Conservation (phyloP, 108 stramenopile species). For the Cyclostephanos tholiformis region DNA sequence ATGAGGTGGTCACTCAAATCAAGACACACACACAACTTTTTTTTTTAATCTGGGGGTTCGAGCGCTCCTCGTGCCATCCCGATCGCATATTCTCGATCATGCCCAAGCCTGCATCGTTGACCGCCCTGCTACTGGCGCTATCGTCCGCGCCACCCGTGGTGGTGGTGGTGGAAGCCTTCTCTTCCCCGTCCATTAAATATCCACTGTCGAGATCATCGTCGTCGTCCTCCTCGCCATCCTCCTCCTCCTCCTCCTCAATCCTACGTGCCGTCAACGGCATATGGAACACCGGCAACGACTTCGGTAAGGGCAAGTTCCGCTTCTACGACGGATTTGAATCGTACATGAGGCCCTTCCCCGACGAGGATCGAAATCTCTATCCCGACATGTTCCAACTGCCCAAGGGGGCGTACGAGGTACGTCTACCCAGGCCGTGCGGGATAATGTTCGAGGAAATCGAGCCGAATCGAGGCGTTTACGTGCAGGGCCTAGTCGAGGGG, state of each 20-base stretch:
- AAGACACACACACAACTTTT: too few species aligned
- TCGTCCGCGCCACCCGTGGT: not conserved
- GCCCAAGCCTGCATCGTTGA: not conserved
- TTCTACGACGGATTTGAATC: conserved; percentile 71
- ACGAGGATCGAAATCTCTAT: conserved; percentile 72
- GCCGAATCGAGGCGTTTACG: conserved; percentile 64
- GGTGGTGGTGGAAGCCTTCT: not conserved
- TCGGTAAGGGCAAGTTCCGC: conserved; percentile 72
- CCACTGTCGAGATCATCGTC: not conserved
- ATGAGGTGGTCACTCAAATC: too few species aligned
- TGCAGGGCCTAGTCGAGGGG: conserved; percentile 80
- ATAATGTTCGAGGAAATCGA: conserved; percentile 91
- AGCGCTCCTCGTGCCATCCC: too few species aligned
- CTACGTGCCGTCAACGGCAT: conserved; percentile 46
- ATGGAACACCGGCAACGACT: conserved; percentile 68
- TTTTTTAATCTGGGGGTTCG: too few species aligned
- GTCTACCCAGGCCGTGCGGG: conserved; percentile 69
- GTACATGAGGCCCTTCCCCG: conserved; percentile 78
- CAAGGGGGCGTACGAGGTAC: conserved; percentile 82
- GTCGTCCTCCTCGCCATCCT: not conserved
- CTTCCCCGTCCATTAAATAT: not conserved
- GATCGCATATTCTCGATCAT: not conserved
- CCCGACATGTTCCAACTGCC: conserved; percentile 80
- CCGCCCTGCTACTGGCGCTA: not conserved
- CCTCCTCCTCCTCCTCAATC: not conserved